Base-by-base conservation (phyloP, 2,329 filamentous ascomycete genomes). In the Iodosphaeria phyllophila region DNA sequence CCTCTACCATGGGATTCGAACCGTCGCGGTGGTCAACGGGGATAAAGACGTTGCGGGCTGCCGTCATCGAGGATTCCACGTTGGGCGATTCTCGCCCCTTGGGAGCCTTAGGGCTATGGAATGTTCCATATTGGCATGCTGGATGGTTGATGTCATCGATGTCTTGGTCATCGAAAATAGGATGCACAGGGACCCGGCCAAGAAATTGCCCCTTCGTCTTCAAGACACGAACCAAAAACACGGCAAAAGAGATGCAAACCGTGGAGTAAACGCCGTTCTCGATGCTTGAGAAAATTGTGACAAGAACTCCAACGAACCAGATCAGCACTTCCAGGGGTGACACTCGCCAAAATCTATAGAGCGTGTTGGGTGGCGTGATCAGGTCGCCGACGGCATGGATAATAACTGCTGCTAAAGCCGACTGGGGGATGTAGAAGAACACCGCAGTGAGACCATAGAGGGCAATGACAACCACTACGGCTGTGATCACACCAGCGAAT, bases 301-400 rank as follows among this genome's bases (percentile, higher is more conserved):
- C 77, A 16, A 93, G 51, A 1, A 98, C 84, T 48, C 89, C 89
- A 8, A 79, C 66, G 39, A 95, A 86, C 60, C 93, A 98, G 44
- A 95, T 83, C 24, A 89, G 39, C 0, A 91, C 78, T 44, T 98
- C 89, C 2, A 93, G 44, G 0, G 89, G 89, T 1, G 82, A 89
- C 5, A 92, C 79, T 20, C 73, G 68, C 86, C 86, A 98, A 54
- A 95, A 98, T 40, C 89, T 77, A 48, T 92, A 92, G 8, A 95
- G 64, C 0, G 77, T 84, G 45, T 92, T 83, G 4, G 86, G 86
- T 1, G 82, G 73, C 0, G 84, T 92, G 45, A 95, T 79, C 28
- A 98, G 55, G 44, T 95, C 86, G 29, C 79, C 78, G 3, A 95
- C 86, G 3, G 89, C 89, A 46, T 95, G 86, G 33, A 95, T 92